Evolutionary conservation across 1,284 basidiomycete genomes (phyloP).

Genomic region (Vanrija pseudolonga): DNA sequence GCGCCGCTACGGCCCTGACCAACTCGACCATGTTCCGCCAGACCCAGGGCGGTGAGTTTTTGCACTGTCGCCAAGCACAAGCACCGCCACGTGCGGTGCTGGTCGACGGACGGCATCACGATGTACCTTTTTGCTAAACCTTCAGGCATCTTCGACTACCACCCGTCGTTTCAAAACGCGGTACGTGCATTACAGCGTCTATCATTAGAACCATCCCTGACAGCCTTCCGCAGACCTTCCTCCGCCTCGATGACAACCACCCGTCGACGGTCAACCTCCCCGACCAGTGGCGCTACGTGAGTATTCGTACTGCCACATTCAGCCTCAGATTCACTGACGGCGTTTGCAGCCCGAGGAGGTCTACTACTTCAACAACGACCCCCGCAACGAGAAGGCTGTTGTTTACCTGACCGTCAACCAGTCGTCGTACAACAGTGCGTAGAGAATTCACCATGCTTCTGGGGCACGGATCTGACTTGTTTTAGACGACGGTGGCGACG

Average conservation of each 20-base stretch:
- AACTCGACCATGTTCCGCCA: slow-evolving; percentile 63
- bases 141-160: slow-evolving; percentile 67
- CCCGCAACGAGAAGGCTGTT: slow-evolving; percentile 61
- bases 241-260: slow-evolving; percentile 60
- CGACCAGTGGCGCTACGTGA: slow-evolving; percentile 56
- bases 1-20: slow-evolving; percentile 64
- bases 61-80: not conserved
- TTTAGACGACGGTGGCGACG: slow-evolving; percentile 33
- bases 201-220: not conserved
- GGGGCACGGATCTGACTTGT: not conserved
- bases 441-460: too few species aligned
- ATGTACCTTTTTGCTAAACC: not conserved
- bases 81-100: not conserved
- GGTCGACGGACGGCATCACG: not conserved
- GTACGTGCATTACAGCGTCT: slow-evolving; percentile 19
- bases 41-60: slow-evolving; percentile 50
- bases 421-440: slow-evolving; percentile 60
- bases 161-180: slow-evolving; percentile 60
- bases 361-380: slow-evolving; percentile 75
- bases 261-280: slow-evolving; percentile 66
- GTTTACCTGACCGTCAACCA: slow-evolving; percentile 68
- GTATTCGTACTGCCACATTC: slow-evolving; percentile 7
- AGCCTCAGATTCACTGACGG: not conserved
- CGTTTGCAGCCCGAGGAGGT: slow-evolving; percentile 45
- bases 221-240: slow-evolving; percentile 55